Evolutionary conservation across 306 rosid species (phyloP), one percentile per base, ranked within the genome.

Genomic region (Cercis canadensis): DNA sequence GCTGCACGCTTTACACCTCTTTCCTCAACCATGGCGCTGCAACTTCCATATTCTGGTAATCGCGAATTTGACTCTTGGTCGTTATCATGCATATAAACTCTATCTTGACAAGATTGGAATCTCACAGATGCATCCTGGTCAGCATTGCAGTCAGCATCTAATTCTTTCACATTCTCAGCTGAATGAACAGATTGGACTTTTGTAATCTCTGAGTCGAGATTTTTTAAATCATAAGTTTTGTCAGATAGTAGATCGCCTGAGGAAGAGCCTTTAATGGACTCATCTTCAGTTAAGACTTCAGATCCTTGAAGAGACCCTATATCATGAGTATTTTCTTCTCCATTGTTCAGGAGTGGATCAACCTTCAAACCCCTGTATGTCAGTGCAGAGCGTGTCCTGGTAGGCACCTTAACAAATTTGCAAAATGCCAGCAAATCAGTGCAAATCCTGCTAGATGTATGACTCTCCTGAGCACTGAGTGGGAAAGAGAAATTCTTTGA

Each of bases 321-420:
- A 49, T 63, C 84, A n/a, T 65, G 44, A 56, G 51, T 75, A 49
- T 10, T 68, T 54, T 62, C 87, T 29, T 18, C 72, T 74, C 67
- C 87, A 34, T 18, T 39, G 62, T 73, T 78, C 67, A 32, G 69
- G 65, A 55, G 64, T 4, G 77, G 61, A 69, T 68, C 85, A 73
- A 69, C 80, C 83, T 87, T 88, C 63, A 77, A 58, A 81, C 54
- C 67, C 83, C 78, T 93, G 52, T 62, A 62, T 4, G 77, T 51
- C 80, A 84, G 71, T 39, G 90, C 82, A 47, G 97, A 85, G 57
- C 98, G 97, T 1, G 69, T 87, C 78, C 74, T 88, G 15, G 98
- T 90, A 64, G 98, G 98, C 54, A 88, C 89, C 89, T 88, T 90
- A 31, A 85, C 82, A 73, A 82, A 88, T 62, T 85, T 87, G 77